Percentiles rank a stretch among this genome's conserved stretches.
These are phyloP conservation scores for Dorcoceras hygrometricum DNA, from an alignment of 257 asterid species.

Conservation along the genomic window DNA sequence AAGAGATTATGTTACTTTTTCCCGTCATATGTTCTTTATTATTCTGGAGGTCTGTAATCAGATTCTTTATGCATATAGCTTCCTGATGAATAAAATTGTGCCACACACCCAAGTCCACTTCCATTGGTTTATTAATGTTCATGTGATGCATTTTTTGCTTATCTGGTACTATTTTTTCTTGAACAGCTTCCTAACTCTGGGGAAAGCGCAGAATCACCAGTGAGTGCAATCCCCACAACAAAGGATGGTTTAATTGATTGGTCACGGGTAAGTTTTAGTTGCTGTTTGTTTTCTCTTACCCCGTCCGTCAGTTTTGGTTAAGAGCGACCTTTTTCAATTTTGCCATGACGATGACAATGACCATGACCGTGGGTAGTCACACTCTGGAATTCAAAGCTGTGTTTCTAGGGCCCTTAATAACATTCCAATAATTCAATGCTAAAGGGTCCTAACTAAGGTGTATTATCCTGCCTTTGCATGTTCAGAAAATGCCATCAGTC, in stretches of 20 bases:
- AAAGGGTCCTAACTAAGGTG: background rate
- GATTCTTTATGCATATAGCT: background rate
- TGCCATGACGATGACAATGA: background rate
- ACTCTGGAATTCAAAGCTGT: background rate
- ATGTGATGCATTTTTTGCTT: constrained; percentile 12
- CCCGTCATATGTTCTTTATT: too few species aligned
- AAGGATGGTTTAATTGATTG: constrained; percentile 80
- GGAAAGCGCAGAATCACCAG: constrained; percentile 61
- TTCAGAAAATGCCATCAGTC: background rate
- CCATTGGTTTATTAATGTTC: constrained; percentile 11
- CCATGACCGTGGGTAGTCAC: background rate
- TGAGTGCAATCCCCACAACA: constrained; percentile 68
- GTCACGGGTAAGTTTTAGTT: constrained; percentile 66
- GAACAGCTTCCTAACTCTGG: constrained; percentile 73
- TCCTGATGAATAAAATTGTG: constrained; percentile 11
- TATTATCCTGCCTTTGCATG: background rate
- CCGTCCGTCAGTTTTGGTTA: background rate
- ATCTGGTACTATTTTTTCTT: constrained; percentile 23
- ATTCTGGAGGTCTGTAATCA: constrained; percentile 5
- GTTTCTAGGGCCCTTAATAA: background rate
- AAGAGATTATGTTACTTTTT: background rate
- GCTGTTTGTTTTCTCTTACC: constrained; percentile 15
- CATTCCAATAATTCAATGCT: background rate
- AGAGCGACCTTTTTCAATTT: background rate
- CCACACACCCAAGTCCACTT: constrained; percentile 9